A percentile compares a stretch with the other conserved stretches of the same genome.
These are phyloP conservation scores for Phialemoniopsis sp. DNA, from an alignment of 2,329 filamentous ascomycete species.

Conservation along the genomic window DNA sequence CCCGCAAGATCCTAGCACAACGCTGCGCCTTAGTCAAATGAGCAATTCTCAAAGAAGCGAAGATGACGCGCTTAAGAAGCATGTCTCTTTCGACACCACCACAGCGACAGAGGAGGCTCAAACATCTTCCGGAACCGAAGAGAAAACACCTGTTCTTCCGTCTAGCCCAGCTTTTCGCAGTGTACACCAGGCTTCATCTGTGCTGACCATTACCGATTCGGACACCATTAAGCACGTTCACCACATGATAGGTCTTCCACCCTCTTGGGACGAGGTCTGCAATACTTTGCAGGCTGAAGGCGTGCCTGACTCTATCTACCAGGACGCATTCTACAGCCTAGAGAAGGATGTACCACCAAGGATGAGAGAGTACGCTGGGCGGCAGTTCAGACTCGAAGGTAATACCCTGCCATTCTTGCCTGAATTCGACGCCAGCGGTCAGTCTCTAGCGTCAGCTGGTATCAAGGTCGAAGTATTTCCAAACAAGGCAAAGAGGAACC, in stretches of 20 bases:
- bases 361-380: constrained; percentile 78
- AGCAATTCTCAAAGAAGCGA: constrained; percentile 49
- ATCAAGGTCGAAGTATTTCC: constrained; percentile 38
- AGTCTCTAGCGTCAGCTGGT: constrained; percentile 51
- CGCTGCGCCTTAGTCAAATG: constrained; percentile 63
- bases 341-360: constrained; percentile 78
- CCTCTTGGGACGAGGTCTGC: constrained; percentile 36
- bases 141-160: too few species aligned
- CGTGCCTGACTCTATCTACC: constrained; percentile 70
- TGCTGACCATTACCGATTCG: neutral
- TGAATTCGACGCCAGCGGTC: constrained; percentile 64
- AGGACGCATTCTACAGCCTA: constrained; percentile 80
- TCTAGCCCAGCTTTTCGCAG: too few species aligned
- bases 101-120: constrained; percentile 7
- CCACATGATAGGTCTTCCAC: constrained; percentile 15
- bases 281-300: constrained; percentile 53
- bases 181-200: too few species aligned
- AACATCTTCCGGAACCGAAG: constrained; percentile 5
- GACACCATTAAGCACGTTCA: neutral
- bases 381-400: constrained; percentile 75
- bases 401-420: constrained; percentile 76
- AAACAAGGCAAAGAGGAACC: constrained; percentile 48
- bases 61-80: constrained; percentile 23
- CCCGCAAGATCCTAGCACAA: constrained; percentile 59
- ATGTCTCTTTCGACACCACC: constrained; percentile 25